Evolutionary conservation across 352 stramenopile species (phyloP).

Genomic region (Pythium sp.): DNA sequence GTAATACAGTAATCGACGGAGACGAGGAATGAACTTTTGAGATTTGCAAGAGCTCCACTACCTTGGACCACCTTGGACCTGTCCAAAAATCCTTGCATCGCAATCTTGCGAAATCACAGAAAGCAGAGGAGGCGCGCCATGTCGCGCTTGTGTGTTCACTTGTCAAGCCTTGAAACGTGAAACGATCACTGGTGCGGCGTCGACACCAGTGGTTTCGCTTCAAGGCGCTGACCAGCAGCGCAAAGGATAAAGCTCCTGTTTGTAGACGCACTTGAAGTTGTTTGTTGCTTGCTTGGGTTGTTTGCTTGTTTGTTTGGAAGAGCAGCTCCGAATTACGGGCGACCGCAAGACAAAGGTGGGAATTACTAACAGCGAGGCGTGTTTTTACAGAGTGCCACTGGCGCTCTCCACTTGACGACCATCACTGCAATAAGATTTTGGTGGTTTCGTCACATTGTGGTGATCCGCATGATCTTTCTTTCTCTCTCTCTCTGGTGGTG

Average conservation of each 20-base stretch:
- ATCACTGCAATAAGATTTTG: neutral
- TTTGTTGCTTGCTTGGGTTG: neutral
- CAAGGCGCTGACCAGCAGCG: neutral
- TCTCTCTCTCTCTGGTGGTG: neutral
- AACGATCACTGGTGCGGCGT: neutral
- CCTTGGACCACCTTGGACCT: neutral
- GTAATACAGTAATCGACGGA: neutral
- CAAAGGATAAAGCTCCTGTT: neutral
- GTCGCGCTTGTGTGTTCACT: neutral
- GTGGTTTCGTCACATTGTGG: conserved; percentile 1
- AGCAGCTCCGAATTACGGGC: neutral
- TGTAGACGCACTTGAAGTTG: conserved; percentile 20
- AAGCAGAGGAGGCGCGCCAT: neutral
- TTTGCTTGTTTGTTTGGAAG: neutral
- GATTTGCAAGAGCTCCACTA: neutral
- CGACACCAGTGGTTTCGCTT: neutral
- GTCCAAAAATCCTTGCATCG: neutral
- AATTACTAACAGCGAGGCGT: neutral
- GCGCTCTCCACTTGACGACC: neutral
- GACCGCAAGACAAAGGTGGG: neutral
- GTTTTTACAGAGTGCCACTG: neutral
- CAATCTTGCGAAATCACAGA: neutral
- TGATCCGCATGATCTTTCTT: neutral
- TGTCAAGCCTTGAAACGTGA: neutral
- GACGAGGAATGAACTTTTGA: neutral